Conservation (phyloP, 2,329 filamentous ascomycete genomes). For the Neurospora sp. region DNA sequence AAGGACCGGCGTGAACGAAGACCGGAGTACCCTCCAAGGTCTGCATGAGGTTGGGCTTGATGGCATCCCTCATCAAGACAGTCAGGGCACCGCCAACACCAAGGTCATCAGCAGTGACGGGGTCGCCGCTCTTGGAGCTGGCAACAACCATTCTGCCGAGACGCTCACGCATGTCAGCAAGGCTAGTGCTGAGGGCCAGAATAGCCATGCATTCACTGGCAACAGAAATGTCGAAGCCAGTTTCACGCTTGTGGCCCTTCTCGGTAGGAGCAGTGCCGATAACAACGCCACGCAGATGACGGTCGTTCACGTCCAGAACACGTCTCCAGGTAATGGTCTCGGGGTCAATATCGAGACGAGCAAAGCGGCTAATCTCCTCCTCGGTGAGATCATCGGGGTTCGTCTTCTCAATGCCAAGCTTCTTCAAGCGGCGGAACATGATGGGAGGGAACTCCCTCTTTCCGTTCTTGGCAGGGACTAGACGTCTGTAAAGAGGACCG, state of each 20-base stretch:
- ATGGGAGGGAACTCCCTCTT: slow-evolving; percentile 77
- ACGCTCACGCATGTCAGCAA: slow-evolving; percentile 84
- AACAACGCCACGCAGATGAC: slow-evolving; percentile 81
- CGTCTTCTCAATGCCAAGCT: slow-evolving; percentile 92
- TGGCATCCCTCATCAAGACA: slow-evolving; percentile 93
- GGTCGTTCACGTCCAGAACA: slow-evolving; percentile 94
- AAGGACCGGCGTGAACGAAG: slow-evolving; percentile 93
- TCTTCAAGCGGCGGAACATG: slow-evolving; percentile 89
- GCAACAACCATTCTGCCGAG: slow-evolving; percentile 94
- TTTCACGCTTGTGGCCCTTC: slow-evolving; percentile 78
- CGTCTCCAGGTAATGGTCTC: slow-evolving; percentile 96
- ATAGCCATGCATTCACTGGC: slow-evolving; percentile 99
- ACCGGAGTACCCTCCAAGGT: slow-evolving; percentile 94
- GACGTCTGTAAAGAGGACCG: slow-evolving; percentile 71
- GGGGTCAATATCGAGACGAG: slow-evolving; percentile 91
- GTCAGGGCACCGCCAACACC: slow-evolving; percentile 87
- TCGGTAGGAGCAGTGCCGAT: slow-evolving; percentile 84
- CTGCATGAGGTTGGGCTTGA: slow-evolving; percentile 99
- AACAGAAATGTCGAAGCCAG: slow-evolving; percentile 95
- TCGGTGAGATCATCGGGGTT: slow-evolving; percentile 82
- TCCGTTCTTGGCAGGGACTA: slow-evolving; percentile 85
- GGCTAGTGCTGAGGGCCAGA: slow-evolving; percentile 79
- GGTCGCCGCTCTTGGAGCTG: slow-evolving; percentile 74
- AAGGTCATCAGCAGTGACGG: slow-evolving; percentile 92
- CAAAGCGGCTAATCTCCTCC: slow-evolving; percentile 81